Conservation (phyloP, 192 early-diverging fungal genomes). For the Jimgerdemannia lactiflua region DNA sequence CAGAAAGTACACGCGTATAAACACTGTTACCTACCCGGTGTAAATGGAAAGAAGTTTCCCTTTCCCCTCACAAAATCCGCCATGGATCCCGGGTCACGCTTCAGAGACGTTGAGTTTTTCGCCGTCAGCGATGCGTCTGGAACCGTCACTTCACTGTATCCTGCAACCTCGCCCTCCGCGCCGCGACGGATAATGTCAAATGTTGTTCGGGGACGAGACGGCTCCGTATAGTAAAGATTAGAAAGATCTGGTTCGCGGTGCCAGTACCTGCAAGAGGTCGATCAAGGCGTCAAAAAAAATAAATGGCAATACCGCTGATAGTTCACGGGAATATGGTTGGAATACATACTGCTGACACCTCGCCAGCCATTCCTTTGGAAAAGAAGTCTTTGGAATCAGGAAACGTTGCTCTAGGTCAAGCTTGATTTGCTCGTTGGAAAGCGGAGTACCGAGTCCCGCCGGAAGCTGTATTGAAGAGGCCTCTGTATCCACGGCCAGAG, state of each 20-base stretch:
- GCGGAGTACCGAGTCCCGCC: neutral
- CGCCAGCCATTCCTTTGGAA: constrained; percentile 49
- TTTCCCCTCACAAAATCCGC: constrained; percentile 72
- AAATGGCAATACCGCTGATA: neutral
- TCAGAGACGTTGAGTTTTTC: constrained; percentile 72
- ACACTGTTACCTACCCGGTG: constrained; percentile 47
- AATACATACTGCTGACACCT: constrained; percentile 51
- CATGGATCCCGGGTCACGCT: constrained; percentile 48
- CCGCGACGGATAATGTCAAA: constrained; percentile 51
- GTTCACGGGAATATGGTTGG: neutral
- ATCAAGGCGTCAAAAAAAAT: neutral
- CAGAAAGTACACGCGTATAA: constrained; percentile 4
- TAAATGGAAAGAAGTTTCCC: constrained; percentile 70
- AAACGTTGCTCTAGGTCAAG: constrained; percentile 50
- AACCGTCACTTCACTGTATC: constrained; percentile 36
- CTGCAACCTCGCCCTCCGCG: constrained; percentile 44
- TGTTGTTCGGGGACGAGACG: constrained; percentile 42
- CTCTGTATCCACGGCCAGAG: neutral
- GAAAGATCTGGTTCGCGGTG: constrained; percentile 39
- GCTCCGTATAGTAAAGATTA: constrained; percentile 37
- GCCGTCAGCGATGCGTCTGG: constrained; percentile 30
- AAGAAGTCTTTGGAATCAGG: constrained; percentile 48
- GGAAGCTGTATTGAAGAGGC: neutral
- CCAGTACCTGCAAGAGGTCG: constrained; percentile 24
- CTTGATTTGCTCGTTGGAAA: constrained; percentile 23